Base-by-base conservation (phyloP, 2,329 filamentous ascomycete species). In the Rasamsonia emersonii region DNA sequence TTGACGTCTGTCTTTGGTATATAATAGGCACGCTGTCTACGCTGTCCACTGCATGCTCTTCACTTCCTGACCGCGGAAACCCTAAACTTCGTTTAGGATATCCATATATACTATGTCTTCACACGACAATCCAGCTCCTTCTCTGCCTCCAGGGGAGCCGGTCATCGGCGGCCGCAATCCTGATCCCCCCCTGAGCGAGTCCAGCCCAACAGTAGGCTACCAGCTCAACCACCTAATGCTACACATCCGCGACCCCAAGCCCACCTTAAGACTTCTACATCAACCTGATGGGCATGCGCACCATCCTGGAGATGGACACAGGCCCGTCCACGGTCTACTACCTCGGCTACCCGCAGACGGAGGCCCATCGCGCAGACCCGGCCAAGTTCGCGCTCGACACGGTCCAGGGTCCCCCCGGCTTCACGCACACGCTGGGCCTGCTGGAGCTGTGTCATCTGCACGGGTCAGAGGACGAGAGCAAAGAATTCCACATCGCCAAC, bases 251-350 rank as follows among this genome's bases (percentile, higher is more conserved):
- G 48, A 60, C 20, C 58, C 58, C 4, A 18, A 15, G 28, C 54
- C 3, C 47, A 61, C 1, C 46, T n/a, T n/a, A n/a, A n/a, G n/a
- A 54, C 30, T 62, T 61, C 44, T 61, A 61, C 31, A 44, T 59
- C 25, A 38, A 56, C 20, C 47, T 59, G 6, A 51, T 61, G 42
- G 57, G 56, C 32, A 60, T 62, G 56, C 54, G 57, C 7, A 49
- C 57, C 4, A 43, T 61, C 15, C 61, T 59, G 36, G 56, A 47
- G 14, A 53, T 60, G 48, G 60, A 61, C 30, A 45, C 52, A 19
- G 56, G 58, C 5, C 57, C 56, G 5, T 59, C 56, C 40, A 61
- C 56, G 5, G 53, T 61, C 32, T 61, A 61, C 40, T 61, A 60
- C 33, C 51, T 61, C 4, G 57, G 55, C 5, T 54, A 60, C 24